Evolutionary conservation across 345 rosid genomes (phyloP).

Genomic region (Salix brachista): DNA sequence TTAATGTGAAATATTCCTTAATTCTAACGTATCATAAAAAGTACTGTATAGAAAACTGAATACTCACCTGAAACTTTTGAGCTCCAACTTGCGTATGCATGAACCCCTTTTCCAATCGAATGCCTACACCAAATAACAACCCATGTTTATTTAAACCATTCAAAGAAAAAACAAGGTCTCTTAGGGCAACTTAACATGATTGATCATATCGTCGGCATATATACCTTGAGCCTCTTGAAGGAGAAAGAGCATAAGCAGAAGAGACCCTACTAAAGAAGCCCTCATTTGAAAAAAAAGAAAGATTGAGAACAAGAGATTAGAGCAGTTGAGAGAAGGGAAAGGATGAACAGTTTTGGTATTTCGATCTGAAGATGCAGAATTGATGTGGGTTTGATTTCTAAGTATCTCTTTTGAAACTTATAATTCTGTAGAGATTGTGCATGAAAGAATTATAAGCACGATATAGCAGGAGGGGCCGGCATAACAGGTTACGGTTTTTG

Average conservation of each 20-base stretch:
- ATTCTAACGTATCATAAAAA: no score
- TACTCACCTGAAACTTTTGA: neutral
- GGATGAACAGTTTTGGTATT: neutral
- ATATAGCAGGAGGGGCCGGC: neutral
- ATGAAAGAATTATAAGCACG: neutral
- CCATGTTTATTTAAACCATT: neutral
- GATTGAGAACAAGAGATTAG: neutral
- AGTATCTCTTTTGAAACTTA: neutral
- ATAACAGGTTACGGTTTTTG: neutral
- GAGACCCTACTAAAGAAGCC: constrained; percentile 3
- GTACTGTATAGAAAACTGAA: no score
- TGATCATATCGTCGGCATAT: neutral
- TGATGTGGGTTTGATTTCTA: neutral
- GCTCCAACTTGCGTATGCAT: constrained; percentile 15
- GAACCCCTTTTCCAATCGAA: constrained; percentile 19
- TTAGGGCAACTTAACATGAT: neutral
- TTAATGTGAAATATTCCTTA: neutral
- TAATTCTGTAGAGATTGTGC: neutral
- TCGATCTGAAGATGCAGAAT: neutral
- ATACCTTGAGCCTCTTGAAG: constrained; percentile 11
- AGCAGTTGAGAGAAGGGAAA: neutral
- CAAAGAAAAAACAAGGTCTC: neutral
- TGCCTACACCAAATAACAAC: neutral
- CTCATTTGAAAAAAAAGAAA: neutral
- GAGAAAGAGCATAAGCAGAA: constrained; percentile 6